Base-by-base conservation (phyloP, 1,139 yeast genomes). In the Eremothecium sinecaudum region DNA sequence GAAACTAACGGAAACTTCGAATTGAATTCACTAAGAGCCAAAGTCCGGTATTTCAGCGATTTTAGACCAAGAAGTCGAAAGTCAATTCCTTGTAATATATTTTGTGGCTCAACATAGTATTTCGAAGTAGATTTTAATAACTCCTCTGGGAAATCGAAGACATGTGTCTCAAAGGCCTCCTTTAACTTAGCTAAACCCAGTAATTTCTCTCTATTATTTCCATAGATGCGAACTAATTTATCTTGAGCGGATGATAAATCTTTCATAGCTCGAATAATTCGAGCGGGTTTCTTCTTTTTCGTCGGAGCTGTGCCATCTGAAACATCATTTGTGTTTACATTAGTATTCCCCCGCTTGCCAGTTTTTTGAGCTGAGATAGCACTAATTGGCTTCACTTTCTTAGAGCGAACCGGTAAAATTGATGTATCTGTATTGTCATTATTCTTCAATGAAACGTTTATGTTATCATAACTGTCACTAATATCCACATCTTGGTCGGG, bases 201-300 rank as follows among this genome's bases (percentile, higher is more conserved):
- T 6, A 65, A 46, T 31, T 60, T 61, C 2, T 47, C 45, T 16
- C 46, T 46, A 35, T 60, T 57, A 5, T 48, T 29, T 2, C 71
- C 70, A 41, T 58, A 62, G 20, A 63, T 40, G 24, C 64, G 45
- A 15, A 43, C 48, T 22, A 62, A 40, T 30, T 63, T 59, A 17
- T 64, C 69, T 28, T 59, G 56, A 4, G 64, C 49, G 1, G 64
- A 50, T 2, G 63, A 52, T 13, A 60, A 33, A 29, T 56, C 60
- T 36, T 56, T 60, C 17, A 50, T 34, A 5, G 41, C 46, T 34
- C 60, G 44, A 4, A 54, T 38, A 15, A 45, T 41, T 16, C 53
- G 46, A 9, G 46, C 6, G 14, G 21, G 11, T 17, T 10, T 14
- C 21, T 18, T 16, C 5, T 15, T 24, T n/a, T n/a, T n/a, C n/a